These are phyloP conservation scores for Fusarium chuoi DNA, from an alignment of 2,329 filamentous ascomycete genomes.

Conservation along the genomic window DNA sequence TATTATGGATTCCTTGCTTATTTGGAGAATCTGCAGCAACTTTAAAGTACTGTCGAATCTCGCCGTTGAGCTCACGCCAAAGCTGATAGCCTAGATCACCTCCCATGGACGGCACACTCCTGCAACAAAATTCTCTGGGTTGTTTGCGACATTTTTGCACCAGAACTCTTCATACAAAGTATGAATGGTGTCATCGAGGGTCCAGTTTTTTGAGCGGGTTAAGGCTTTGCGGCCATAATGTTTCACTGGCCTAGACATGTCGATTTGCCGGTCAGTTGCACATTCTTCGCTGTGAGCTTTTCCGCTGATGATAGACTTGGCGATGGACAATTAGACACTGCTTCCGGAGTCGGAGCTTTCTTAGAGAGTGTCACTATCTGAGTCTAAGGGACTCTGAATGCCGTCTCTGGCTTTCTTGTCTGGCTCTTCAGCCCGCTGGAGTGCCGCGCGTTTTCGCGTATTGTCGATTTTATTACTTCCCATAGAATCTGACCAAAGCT, in stretches of 20 bases:
- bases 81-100: neutral
- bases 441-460: neutral
- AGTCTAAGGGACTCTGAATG: neutral
- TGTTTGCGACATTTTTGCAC: neutral
- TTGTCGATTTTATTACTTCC: neutral
- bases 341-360: neutral
- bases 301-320: neutral
- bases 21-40: neutral
- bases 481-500: neutral
- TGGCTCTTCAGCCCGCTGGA: neutral
- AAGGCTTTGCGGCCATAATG: neutral
- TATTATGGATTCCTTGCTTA: neutral
- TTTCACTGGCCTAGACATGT: neutral
- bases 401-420: neutral
- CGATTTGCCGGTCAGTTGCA: neutral
- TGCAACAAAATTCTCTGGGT: neutral
- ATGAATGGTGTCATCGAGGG: neutral
- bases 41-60: neutral
- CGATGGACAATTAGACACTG: neutral
- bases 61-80: neutral
- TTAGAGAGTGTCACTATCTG: neutral
- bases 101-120: neutral
- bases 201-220: neutral
- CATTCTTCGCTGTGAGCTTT: neutral
- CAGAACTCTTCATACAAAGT: neutral